Percentiles rank a stretch among this genome's conserved stretches.
Evolutionary conservation across 805 yeast species (phyloP).

Genomic region (Cyberlindnera xishuangbannaensis): DNA sequence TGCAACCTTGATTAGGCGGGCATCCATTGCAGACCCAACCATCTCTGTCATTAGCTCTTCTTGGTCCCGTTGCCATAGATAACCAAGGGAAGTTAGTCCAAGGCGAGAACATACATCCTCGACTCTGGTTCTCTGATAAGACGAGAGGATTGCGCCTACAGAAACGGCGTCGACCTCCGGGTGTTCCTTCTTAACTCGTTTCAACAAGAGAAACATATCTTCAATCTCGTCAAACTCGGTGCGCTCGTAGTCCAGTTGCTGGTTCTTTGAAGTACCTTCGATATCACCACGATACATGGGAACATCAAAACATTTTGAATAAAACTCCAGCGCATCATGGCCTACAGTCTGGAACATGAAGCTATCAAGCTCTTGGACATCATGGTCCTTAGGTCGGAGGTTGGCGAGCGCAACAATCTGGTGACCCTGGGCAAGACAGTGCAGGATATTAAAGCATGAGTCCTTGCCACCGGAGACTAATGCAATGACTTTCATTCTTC

Average conservation of each 20-base stretch:
- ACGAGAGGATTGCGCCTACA: slow-evolving; percentile 93
- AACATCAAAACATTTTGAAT: slow-evolving; percentile 64
- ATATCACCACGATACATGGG: slow-evolving; percentile 75
- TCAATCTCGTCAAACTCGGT: slow-evolving; percentile 83
- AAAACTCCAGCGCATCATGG: slow-evolving; percentile 62
- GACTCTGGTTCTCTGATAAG: slow-evolving; percentile 92
- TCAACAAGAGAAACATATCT: slow-evolving; percentile 57
- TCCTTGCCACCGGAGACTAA: slow-evolving; percentile 95
- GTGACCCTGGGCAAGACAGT: slow-evolving; percentile 83
- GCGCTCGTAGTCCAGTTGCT: slow-evolving; percentile 58
- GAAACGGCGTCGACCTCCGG: slow-evolving; percentile 83
- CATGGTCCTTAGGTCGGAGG: slow-evolving; percentile 53
- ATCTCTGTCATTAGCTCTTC: slow-evolving; percentile 75
- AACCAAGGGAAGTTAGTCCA: slow-evolving; percentile 65
- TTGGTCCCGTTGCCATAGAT: slow-evolving; percentile 89
- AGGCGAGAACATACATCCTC: slow-evolving; percentile 82
- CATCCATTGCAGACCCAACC: slow-evolving; percentile 62
- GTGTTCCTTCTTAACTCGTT: slow-evolving; percentile 40
- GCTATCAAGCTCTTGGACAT: slow-evolving; percentile 74
- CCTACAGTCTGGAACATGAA: slow-evolving; percentile 99
- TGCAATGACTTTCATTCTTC: slow-evolving; percentile 84
- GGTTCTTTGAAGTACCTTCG: slow-evolving; percentile 55
- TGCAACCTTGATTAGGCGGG: slow-evolving; percentile 86
- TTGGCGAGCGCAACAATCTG: slow-evolving; percentile 82
- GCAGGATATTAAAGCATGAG: slow-evolving; percentile 83